phyloP scores from a whole-genome alignment of 2,329 filamentous ascomycete species.

The Aspergillus sp. region DNA sequence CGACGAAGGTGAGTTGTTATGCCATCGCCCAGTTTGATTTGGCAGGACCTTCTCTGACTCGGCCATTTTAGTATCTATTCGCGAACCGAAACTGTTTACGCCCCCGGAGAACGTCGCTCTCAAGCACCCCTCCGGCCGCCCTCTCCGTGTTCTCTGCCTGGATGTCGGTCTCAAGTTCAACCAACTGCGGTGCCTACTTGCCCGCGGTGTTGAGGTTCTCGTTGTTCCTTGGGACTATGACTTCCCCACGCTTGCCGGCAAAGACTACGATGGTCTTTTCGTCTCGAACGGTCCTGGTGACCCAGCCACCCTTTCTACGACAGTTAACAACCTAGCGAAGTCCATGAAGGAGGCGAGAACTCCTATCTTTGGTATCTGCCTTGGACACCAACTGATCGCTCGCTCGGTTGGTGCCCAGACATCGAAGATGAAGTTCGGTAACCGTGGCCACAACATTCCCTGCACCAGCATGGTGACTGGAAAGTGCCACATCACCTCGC shows the following conservation, averaged over 20 bases:
- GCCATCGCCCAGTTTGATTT: not conserved
- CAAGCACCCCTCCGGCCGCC: slow-evolving; percentile 83
- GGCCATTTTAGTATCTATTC: slow-evolving; percentile 73
- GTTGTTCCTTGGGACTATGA: slow-evolving; percentile 97
- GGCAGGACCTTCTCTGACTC: slow-evolving; percentile 28
- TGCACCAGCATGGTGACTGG: slow-evolving; percentile 95
- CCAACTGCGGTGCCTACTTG: slow-evolving; percentile 89
- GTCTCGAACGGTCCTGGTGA: slow-evolving; percentile 97
- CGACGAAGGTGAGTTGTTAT: slow-evolving; percentile 72
- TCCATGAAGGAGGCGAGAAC: slow-evolving; percentile 77
- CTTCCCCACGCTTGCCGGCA: slow-evolving; percentile 71
- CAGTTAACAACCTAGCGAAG: slow-evolving; percentile 74
- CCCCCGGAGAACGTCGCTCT: slow-evolving; percentile 69
- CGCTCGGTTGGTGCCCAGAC: slow-evolving; percentile 83
- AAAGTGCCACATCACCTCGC: slow-evolving; percentile 97
- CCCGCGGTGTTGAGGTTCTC: slow-evolving; percentile 87
- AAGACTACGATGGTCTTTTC: slow-evolving; percentile 94
- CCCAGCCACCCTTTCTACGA: slow-evolving; percentile 76
- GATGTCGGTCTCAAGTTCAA: slow-evolving; percentile 99
- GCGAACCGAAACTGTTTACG: slow-evolving; percentile 79
- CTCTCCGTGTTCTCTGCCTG: slow-evolving; percentile 83
- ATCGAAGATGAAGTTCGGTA: slow-evolving; percentile 98
- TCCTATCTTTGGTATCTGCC: slow-evolving; percentile 93
- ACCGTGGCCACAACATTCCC: slow-evolving; percentile 97
- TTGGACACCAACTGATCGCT: slow-evolving; percentile 91